Conservation (phyloP, 257 asterid genomes). For the Striga asiatica region DNA sequence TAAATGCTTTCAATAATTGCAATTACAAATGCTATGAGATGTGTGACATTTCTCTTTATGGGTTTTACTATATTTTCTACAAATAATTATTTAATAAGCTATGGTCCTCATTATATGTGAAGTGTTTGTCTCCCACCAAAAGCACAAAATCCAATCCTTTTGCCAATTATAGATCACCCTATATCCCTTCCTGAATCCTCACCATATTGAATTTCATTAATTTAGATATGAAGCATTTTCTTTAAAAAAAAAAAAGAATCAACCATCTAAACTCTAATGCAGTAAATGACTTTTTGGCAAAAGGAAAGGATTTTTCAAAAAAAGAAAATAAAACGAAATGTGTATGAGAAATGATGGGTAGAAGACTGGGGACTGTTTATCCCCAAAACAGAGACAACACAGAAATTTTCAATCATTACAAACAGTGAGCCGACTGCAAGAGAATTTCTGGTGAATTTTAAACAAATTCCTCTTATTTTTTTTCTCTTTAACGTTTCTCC, state of each 20-base stretch:
- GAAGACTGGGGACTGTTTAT: background rate
- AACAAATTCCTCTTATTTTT: too few species aligned
- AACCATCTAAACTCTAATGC: too few species aligned
- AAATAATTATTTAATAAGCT: too few species aligned
- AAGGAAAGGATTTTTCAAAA: too few species aligned
- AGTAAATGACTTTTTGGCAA: too few species aligned
- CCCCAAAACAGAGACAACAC: background rate
- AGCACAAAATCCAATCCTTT: background rate
- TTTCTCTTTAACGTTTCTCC: too few species aligned
- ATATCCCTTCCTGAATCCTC: background rate
- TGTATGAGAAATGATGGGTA: background rate
- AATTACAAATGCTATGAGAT: too few species aligned
- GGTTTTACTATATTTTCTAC: too few species aligned
- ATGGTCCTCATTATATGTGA: background rate
- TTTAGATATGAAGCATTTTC: background rate
- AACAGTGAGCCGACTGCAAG: background rate
- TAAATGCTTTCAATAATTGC: too few species aligned
- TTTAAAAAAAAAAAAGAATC: background rate
- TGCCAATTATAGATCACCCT: too few species aligned
- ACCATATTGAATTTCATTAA: background rate
- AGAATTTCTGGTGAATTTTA: background rate
- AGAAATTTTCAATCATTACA: background rate
- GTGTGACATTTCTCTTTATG: too few species aligned
- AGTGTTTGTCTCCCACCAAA: background rate
- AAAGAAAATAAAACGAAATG: too few species aligned